Base-by-base conservation (phyloP, 2,329 filamentous ascomycete species). In the Diplocarpon mali region DNA sequence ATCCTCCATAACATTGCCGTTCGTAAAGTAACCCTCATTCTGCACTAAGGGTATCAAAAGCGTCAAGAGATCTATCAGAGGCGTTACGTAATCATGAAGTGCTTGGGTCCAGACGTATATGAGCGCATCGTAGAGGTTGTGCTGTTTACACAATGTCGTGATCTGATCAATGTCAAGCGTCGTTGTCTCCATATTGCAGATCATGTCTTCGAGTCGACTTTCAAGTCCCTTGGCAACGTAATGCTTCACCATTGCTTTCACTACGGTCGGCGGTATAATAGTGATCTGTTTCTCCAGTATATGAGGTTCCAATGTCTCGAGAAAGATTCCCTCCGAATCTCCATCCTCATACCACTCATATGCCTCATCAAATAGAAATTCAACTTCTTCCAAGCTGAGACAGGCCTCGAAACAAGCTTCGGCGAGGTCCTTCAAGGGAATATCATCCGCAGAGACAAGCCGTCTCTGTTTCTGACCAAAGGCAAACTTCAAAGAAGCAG, bases 41-140 rank as follows among this genome's bases (percentile, higher is more conserved):
- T 72, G 72, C 64, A 74, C 72, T n/a, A 75, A 63, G 24, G 70
- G 76, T 54, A 74, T 66, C 28, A 84, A 62, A n/a, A 95, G 69
- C 12, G 75, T 69, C 39, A 94, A 68, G 2, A 98, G 73, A 49
- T 95, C 88, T 54, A 87, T 82, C 45, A 96, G 70, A 1, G 92
- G 90, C 1, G 89, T 93, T 50, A 95, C 80, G 57, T 93, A 95
- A 63, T 98, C 93, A 50, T 72, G 70, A 24, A 98, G 69, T 2
- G 87, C 88, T 62, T 86, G 83, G 49, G 94, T 96, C 92, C 92
- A 98, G 44, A 98, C 85, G 61, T 96, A 95, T 35, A 93, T 88
- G 45, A 95, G 75, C 2, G 92, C 93, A 64, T 98, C 93, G 60
- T 95, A 98, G 3, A 98, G 73, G 53, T 83, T 78, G 62, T 96